Conservation (phyloP, 1,284 basidiomycete species). For the Ceratobasidium papillatum region DNA sequence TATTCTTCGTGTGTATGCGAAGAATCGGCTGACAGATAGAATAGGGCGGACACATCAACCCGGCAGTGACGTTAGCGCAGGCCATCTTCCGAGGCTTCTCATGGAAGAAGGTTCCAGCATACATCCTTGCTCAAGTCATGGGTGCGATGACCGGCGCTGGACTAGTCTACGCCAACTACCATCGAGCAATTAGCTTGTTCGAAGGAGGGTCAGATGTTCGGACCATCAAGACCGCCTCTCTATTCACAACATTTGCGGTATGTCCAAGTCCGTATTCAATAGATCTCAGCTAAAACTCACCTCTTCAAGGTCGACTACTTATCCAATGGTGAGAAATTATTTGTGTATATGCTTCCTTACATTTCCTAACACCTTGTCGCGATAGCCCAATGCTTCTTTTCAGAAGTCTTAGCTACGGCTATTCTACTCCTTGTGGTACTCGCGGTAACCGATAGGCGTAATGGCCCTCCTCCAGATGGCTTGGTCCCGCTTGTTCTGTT, state of each 20-base stretch:
- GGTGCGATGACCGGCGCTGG: conserved; percentile 74
- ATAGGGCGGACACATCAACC: conserved; percentile 77
- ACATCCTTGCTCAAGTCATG: conserved; percentile 73
- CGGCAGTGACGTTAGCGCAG: conserved; percentile 75
- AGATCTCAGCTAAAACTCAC: conserved; percentile 10
- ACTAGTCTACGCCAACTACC: conserved; percentile 78
- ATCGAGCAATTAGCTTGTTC: conserved; percentile 73
- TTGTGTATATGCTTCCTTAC: conserved; percentile 52
- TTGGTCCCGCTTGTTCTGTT: conserved; percentile 66
- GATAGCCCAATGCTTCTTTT: conserved; percentile 40
- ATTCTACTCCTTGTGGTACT: conserved; percentile 63
- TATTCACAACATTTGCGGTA: conserved; percentile 78
- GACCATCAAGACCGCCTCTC: conserved; percentile 71
- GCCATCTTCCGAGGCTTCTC: conserved; percentile 78
- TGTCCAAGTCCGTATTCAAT: conserved; percentile 47
- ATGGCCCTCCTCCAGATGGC: conserved; percentile 59
- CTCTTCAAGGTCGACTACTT: conserved; percentile 38
- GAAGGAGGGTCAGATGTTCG: conserved; percentile 69
- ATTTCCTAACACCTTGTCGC: conserved; percentile 61
- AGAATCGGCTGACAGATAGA: background rate
- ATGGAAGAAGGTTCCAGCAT: conserved; percentile 78
- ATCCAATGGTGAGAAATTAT: conserved; percentile 43
- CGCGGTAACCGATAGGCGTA: conserved; percentile 58
- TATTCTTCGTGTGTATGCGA: too few species aligned
- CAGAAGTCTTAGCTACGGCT: conserved; percentile 65